Evolutionary conservation across 2,329 filamentous ascomycete species (phyloP), one percentile per base, ranked within the genome.

Genomic region (Colletotrichum camelliae): DNA sequence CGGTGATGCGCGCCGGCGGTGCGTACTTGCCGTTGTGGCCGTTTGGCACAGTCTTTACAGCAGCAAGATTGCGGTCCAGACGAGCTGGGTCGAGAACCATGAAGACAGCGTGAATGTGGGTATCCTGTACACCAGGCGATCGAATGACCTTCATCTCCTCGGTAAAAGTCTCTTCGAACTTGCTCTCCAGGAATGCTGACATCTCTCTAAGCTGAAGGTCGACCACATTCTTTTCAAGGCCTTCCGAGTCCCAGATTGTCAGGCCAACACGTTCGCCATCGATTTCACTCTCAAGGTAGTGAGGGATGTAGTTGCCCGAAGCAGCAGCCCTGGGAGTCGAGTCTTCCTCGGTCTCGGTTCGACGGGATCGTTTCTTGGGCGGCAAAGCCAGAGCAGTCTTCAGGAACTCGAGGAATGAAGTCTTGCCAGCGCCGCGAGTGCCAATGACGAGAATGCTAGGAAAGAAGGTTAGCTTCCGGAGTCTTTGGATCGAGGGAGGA

Each of bases 61-160:
- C 89, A 29, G 93, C 91, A 74, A 97, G 93, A 80, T 96, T 98
- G 79, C 93, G 90, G 81, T 98, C 96, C 29, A 99, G 91, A 61
- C 95, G 93, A 68, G 92, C 89, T 2, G 97, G 97, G 83, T 99
- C 97, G 70, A 99, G 91, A 71, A 99, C 88, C 72, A 98, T 89
- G 86, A 99, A 98, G 70, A 96, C 96, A 79, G 95, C 97, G 83
- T 99, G 97, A 79, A 99, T 98, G 84, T 99, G 97, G 67, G 96
- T 98, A 87, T 99, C 97, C 83, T 96, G 95, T 78, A 95, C 94
- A 72, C 96, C 96, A 31, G 97, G 96, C 69, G 96, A 96, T 81
- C 97, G 94, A 77, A 98, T 90, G 62, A 99, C 96, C 88, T 98
- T 98, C 91, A 98, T 98, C 88, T 99, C 97, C 86, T 99, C 97